Percentiles rank a stretch among this genome's conserved stretches.
Evolutionary conservation across 768 basidiomycete species (phyloP).

Genomic region (Leccinum ochraceum): DNA sequence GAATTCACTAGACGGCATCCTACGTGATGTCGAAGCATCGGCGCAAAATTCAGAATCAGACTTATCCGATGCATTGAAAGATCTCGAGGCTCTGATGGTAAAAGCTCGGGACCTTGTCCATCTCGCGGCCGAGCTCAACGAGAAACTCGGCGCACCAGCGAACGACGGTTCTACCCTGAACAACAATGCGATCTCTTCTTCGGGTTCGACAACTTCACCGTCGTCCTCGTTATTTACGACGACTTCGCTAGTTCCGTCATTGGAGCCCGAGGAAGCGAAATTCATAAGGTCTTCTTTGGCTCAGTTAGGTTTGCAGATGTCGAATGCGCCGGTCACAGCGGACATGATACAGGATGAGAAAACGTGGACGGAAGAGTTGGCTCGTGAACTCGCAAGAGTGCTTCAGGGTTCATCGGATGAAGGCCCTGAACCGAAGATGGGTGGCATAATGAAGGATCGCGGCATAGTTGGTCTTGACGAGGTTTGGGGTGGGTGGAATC

Average conservation of each 20-base stretch:
- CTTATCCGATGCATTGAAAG: constrained; percentile 76
- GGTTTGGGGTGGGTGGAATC: constrained; percentile 95
- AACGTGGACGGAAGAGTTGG: constrained; percentile 77
- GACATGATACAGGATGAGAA: constrained; percentile 87
- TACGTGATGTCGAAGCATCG: constrained; percentile 71
- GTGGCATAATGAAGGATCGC: constrained; percentile 74
- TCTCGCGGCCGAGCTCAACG: constrained; percentile 85
- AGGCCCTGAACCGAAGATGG: constrained; percentile 15
- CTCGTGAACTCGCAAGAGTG: constrained; percentile 76
- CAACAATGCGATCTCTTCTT: constrained; percentile 7
- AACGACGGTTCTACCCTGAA: constrained; percentile 8
- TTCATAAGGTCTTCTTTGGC: constrained; percentile 88
- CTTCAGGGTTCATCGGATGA: constrained; percentile 49
- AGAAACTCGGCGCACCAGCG: constrained; percentile 60
- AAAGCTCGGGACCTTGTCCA: constrained; percentile 93
- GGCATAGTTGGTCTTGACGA: constrained; percentile 89
- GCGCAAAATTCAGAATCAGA: constrained; percentile 62
- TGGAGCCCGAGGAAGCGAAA: constrained; percentile 79
- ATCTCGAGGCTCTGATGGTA: constrained; percentile 87
- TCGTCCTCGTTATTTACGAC: constrained; percentile 26
- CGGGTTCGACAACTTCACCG: constrained; percentile 23
- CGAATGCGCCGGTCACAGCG: constrained; percentile 78
- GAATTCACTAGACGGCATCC: constrained; percentile 67
- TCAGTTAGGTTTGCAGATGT: constrained; percentile 83
- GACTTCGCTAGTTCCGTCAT: constrained; percentile 37